These are phyloP conservation scores for Cystobasidium onofrii DNA, from an alignment of 768 basidiomycete species.

Conservation along the genomic window DNA sequence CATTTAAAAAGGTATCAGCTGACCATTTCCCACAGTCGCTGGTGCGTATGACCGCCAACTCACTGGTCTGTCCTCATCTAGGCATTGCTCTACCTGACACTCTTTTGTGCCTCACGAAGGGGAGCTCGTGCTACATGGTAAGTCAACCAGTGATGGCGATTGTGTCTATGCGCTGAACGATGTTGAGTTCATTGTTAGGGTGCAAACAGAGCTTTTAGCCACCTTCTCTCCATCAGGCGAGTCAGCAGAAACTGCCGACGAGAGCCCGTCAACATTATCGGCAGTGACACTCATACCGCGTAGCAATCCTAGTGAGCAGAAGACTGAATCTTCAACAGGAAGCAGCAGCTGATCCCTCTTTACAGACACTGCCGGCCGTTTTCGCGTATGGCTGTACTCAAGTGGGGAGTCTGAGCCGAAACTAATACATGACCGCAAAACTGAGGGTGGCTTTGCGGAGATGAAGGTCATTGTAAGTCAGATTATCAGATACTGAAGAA, in stretches of 20 bases:
- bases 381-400: constrained; percentile 73
- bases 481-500: neutral
- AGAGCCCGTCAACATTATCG: constrained; percentile 55
- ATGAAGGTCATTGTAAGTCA: constrained; percentile 65
- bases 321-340: neutral
- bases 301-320: neutral
- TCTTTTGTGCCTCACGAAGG: constrained; percentile 50
- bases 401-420: constrained; percentile 42
- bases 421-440: constrained; percentile 81
- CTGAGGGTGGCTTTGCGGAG: constrained; percentile 86
- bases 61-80: no score
- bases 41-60: neutral
- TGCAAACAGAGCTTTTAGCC: constrained; percentile 80
- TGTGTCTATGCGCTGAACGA: no score
- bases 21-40: constrained; percentile 10
- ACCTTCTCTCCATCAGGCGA: constrained; percentile 78
- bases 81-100: neutral
- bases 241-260: constrained; percentile 58
- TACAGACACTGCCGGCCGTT: constrained; percentile 71
- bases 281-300: constrained; percentile 24
- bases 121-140: constrained; percentile 70
- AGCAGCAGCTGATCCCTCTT: neutral
- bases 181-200: no score
- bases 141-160: no score
- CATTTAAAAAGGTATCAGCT: constrained; percentile 1